Conservation (phyloP, 495 filamentous ascomycete species). For the Xanthoparmelia taractica region DNA sequence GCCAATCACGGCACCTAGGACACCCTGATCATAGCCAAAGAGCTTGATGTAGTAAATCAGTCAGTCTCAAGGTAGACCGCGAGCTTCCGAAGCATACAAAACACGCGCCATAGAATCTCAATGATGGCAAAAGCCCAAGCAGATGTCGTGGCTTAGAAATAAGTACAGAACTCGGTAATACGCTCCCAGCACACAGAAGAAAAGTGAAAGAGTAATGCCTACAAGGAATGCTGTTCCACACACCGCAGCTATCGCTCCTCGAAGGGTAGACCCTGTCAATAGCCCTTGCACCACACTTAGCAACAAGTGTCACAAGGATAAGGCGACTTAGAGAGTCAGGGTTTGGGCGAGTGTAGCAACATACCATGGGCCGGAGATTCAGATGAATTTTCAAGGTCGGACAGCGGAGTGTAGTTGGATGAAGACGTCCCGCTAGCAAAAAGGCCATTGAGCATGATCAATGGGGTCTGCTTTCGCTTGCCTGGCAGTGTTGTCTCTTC, state of each 20-base stretch:
- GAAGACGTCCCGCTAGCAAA: background rate
- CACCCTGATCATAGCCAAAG: conserved; percentile 55
- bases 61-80: background rate
- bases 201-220: background rate
- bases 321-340: background rate
- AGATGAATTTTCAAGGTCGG: background rate
- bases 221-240: conserved; percentile 24
- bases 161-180: too few relatives aligned
- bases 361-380: background rate
- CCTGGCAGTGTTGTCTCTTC: background rate
- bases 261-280: conserved; percentile 13
- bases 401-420: background rate
- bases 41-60: conserved; percentile 26
- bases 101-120: too few relatives aligned
- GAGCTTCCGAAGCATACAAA: background rate
- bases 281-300: background rate
- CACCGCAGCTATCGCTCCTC: conserved; percentile 20
- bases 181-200: too few relatives aligned
- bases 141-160: too few relatives aligned
- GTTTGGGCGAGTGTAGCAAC: background rate
- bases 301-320: background rate
- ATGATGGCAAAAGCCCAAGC: background rate
- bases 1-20: conserved; percentile 49
- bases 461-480: background rate
- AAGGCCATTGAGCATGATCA: background rate